Base-by-base conservation (phyloP, 495 filamentous ascomycete genomes). In the Cenococcum geophilum region DNA sequence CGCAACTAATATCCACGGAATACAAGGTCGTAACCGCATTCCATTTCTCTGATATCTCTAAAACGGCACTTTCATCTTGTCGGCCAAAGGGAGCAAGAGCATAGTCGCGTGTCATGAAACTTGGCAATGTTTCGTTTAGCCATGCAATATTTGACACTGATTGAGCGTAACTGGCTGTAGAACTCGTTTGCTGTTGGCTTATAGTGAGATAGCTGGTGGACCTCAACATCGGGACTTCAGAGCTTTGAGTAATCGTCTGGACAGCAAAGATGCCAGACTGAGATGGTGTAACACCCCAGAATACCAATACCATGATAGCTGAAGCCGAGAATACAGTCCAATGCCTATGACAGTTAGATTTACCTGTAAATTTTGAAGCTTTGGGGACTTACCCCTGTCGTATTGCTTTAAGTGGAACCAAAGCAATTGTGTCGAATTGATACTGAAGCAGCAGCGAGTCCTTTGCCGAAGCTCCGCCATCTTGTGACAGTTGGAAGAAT, bases 391-490 rank as follows among this genome's bases (percentile, higher is more conserved):
- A 77, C 79, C 73, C 65, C 36, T 62, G 51, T 25, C 59, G 67
- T 1, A 74, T 43, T 0, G 80, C 76, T 36, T 61, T 69, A 18
- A 81, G 49, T 0, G 80, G 79, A n/a, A 77, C 71, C 36, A 74
- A 69, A 0, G 77, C 72, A 3, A 82, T 47, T 50, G 81, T 80
- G 20, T 78, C 77, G 32, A 76, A 77, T 0, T 78, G 78, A 61
- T 82, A 82, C 20, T 77, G 66, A 0, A 82, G 64, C 0, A 78
- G 57, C 1, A 82, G 23, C 0, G 78, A 79, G 23, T 78, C 57
- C 34, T 64, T 58, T 0, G 68, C 75, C 1, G 35, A 36, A 5
- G 77, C 76, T 5, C 78, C 78, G 1, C 69, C 69, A 0, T 57
- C 32, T 3, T 72, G 73, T 1, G 76, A 78, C 0, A 81, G 65